These are phyloP conservation scores for Penicillium oxalicum DNA, from an alignment of 2,329 filamentous ascomycete species.

Conservation along the genomic window DNA sequence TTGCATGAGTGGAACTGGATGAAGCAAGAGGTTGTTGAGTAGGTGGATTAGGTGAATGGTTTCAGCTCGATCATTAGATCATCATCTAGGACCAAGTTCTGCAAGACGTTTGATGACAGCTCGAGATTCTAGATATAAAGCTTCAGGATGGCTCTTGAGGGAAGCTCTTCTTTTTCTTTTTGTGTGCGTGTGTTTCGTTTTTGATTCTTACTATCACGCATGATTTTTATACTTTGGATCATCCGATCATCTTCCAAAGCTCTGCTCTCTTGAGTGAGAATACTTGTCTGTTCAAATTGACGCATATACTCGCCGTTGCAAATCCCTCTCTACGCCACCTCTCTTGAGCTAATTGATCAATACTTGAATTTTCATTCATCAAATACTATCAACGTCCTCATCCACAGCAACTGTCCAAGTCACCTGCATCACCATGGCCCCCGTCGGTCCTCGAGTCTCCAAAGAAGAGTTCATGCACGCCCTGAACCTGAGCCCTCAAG, in stretches of 20 bases:
- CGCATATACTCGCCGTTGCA: no score
- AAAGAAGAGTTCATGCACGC: slow-evolving; percentile 45
- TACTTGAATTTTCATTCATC: not conserved
- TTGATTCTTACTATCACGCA: not conserved
- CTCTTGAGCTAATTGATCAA: not conserved
- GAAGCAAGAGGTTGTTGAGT: not conserved
- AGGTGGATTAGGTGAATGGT: no score
- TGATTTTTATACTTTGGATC: not conserved
- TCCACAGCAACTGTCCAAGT: not conserved
- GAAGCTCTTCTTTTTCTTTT: not conserved
- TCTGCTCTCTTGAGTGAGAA: not conserved
- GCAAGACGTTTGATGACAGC: no score
- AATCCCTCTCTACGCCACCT: no score
- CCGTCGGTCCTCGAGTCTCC: slow-evolving; percentile 39
- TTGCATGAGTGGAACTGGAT: slow-evolving; percentile 2
- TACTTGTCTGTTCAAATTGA: no score
- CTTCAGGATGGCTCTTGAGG: not conserved
- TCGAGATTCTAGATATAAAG: not conserved
- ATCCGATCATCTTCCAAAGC: not conserved
- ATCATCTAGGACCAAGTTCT: no score
- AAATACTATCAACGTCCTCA: not conserved
- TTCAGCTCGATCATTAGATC: no score
- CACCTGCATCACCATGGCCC: slow-evolving; percentile 18
- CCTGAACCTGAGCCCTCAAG: slow-evolving; percentile 35
- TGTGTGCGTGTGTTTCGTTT: not conserved